These are phyloP conservation scores for bread wheat (Triticum aestivum) DNA, from an alignment of 176 grass and related monocot species.

Conservation along the genomic window IWGSC_CS_RefSeq_v2.1 NC_057810.1:190552343-190552842, in stretches of 20 bases:
- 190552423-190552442: slow-evolving; percentile 44
- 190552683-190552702: slow-evolving; percentile 49
- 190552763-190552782: slow-evolving; percentile 39
- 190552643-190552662: slow-evolving; percentile 52
- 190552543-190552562: slow-evolving; percentile 44
- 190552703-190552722: slow-evolving; percentile 48
- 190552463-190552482: slow-evolving; percentile 59
- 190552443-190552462: slow-evolving; percentile 48
- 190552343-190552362: slow-evolving; percentile 25
- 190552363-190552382: slow-evolving; percentile 26
- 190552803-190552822: slow-evolving; percentile 63
- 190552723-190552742: slow-evolving; percentile 47
- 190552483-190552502: neutral
- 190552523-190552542: slow-evolving; percentile 40
- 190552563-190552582: slow-evolving; percentile 45
- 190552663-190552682: slow-evolving; percentile 38
- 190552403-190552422: slow-evolving; percentile 24
- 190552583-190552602: slow-evolving; percentile 21
- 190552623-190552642: slow-evolving; percentile 56
- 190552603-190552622: slow-evolving; percentile 59
- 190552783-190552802: slow-evolving; percentile 52
- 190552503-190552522: slow-evolving; percentile 29
- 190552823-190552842: slow-evolving; percentile 50
- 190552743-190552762: slow-evolving; percentile 52
- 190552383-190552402: slow-evolving; percentile 2